A percentile compares a stretch with the other conserved stretches of the same genome.
Conservation (phyloP, 495 filamentous ascomycete species). For the Neurospora sp. region DNA sequence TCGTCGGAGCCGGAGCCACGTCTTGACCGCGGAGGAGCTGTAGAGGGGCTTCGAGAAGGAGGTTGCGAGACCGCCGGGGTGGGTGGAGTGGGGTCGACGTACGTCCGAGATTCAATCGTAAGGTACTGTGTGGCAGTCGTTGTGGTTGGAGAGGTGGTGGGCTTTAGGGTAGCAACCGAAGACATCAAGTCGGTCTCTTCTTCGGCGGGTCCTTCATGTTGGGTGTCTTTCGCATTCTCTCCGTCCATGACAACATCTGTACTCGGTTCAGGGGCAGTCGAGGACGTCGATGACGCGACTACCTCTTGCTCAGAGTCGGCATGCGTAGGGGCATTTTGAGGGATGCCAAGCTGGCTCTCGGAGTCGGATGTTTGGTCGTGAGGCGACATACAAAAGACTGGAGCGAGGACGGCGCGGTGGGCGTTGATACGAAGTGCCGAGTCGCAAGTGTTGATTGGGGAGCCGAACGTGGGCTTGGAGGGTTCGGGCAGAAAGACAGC, state of each 20-base stretch:
- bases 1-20: conserved; percentile 25
- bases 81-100: conserved; percentile 55
- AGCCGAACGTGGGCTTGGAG: background rate
- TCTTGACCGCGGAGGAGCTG: conserved; percentile 22
- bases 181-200: conserved; percentile 35
- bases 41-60: conserved; percentile 41
- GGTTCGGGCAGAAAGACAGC: background rate
- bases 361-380: conserved; percentile 12
- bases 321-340: conserved; percentile 5
- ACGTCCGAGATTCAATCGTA: conserved; percentile 33
- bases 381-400: conserved; percentile 25
- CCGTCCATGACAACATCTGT: background rate
- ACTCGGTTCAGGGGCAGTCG: background rate
- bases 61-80: conserved; percentile 44
- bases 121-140: conserved; percentile 29
- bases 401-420: background rate
- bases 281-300: background rate
- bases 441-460: background rate
- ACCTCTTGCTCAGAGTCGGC: conserved; percentile 5
- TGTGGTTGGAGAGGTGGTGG: conserved; percentile 22
- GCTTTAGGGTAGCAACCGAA: conserved; percentile 42
- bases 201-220: conserved; percentile 4
- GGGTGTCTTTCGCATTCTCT: background rate
- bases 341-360: conserved; percentile 12
- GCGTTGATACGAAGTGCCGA: background rate